Base-by-base conservation (phyloP, 2,329 filamentous ascomycete genomes). In the Colletotrichum chrysophilum region DNA sequence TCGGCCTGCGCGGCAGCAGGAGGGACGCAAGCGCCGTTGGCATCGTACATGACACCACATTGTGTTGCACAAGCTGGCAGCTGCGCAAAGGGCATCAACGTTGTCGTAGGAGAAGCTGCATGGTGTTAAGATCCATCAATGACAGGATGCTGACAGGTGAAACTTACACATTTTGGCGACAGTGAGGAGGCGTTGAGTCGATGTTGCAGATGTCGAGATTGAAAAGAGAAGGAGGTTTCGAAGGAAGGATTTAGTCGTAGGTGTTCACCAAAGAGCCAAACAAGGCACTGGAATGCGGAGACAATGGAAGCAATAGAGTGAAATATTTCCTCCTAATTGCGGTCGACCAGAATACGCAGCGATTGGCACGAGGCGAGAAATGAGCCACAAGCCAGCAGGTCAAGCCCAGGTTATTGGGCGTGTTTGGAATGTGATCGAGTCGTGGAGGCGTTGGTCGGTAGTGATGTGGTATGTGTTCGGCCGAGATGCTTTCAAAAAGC, bases 21-120 rank as follows among this genome's bases (percentile, higher is more conserved):
- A 5, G 93, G 93, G 2, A 93, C 89, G 84, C 95, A 97, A 76
- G 88, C 91, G 61, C 89, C 90, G 81, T 96, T 94, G 74, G 94
- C 95, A 83, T 94, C 90, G 81, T 89, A 92, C 60, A 95, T 90
- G 32, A 86, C 82, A 58, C 89, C 88, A 80, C 94, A 95, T 62
- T 81, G 77, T 26, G 86, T 82, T 12, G 91, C 93, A 80, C 94
- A 95, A 30, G 88, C 81, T 6, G 94, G 94, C 65, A 95, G 89
- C 56, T 87, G 83, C 62, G 80, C 78, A 79, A 92, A 91, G 65
- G 91, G 91, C 56, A 91, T 86, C 77, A 93, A 87, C 7, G 90
- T 91, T 14, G 89, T 91, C 64, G 76, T 58, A 24, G 74, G 77
- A n/a, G 38, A 13, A n/a, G 68, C 74, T 72, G 34, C 48, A 61